Evolutionary conservation across 139 green algal genomes (phyloP), one percentile per base, ranked within the genome.

Genomic region (Chlorella sp.): DNA sequence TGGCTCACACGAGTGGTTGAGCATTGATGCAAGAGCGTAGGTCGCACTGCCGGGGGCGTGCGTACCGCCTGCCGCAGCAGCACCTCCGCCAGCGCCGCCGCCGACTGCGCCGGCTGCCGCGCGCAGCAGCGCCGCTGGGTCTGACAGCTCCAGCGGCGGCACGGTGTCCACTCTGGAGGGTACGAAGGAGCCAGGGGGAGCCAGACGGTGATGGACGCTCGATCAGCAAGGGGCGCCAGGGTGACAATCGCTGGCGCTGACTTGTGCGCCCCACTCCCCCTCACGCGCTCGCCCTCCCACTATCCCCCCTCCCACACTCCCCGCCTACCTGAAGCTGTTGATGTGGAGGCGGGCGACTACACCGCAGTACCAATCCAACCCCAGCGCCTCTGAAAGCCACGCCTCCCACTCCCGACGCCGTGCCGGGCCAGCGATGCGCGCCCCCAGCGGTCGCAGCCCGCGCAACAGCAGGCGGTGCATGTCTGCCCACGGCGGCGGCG

Each of bases 1-100:
- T 25, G 86, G 88, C 31, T 80, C 71, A 55, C 88, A 93, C n/a
- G 79, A 88, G 80, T 93, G 88, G 67, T 93, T 93, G 56, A 90
- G 82, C 73, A 92, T 67, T 51, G 55, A 79, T 15, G 78, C 76
- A 55, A 84, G 64, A 53, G 89, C 66, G 83, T 90, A 95, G 3
- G 83, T 69, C 6, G 87, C 90, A 35, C 79, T 84, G 48, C 91
- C 91, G 33, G 64, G 71, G 64, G 50, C 23, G 12, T 71, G 46
- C 19, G 27, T 40, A 8, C 40, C 29, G n/a, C 21, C 23, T 14
- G 73, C 41, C 29, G 51, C 38, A 33, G 64, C 65, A n/a, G 35
- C 42, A 9, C 31, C 46, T 1, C n/a, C 38, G 5, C 29, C 17
- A 27, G 19, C 40, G 7, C 40, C 29, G 1, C 42, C 56, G 2